Conservation (phyloP, 371 early-diverging fungal species). For the Fennellomyces sp. region DNA sequence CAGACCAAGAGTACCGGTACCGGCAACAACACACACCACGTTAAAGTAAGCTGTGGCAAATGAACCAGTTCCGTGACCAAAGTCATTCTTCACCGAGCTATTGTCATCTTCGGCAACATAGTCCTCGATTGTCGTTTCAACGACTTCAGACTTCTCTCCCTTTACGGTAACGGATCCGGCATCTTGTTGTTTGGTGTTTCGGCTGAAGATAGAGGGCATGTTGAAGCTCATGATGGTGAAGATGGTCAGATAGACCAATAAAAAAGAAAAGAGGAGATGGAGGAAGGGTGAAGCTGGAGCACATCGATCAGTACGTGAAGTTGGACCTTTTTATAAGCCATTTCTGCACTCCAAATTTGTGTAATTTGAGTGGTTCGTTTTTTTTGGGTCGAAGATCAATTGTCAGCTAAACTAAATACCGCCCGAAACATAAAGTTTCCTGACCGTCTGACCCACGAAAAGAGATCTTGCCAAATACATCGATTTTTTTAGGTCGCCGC, state of each 20-base stretch:
- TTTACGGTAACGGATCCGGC: not conserved
- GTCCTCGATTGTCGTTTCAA: constrained; percentile 37
- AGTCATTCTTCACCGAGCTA: constrained; percentile 24
- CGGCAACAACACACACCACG: constrained; percentile 82
- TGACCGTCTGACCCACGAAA: not conserved
- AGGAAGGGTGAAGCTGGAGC: constrained; percentile 1
- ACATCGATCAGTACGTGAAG: not conserved
- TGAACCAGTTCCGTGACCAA: constrained; percentile 40
- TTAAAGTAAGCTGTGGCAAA: constrained; percentile 61
- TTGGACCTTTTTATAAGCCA: not conserved
- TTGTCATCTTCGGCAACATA: constrained; percentile 23
- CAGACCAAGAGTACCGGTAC: constrained; percentile 86
- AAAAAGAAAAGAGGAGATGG: constrained; percentile 1
- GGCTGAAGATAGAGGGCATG: not conserved
- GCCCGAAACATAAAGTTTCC: constrained; percentile 1
- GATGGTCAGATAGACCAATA: not conserved
- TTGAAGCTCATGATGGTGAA: not conserved
- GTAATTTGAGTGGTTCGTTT: constrained; percentile 1
- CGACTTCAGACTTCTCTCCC: constrained; percentile 24
- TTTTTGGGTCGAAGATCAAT: not conserved
- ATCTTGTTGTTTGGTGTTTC: constrained; percentile 6
- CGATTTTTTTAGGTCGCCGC: not conserved
- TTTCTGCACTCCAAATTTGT: not conserved
- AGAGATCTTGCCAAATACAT: not conserved
- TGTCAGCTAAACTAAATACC: constrained; percentile 9